Base-by-base conservation (phyloP, 805 yeast genomes). In the Yueomyces sp. region DNA sequence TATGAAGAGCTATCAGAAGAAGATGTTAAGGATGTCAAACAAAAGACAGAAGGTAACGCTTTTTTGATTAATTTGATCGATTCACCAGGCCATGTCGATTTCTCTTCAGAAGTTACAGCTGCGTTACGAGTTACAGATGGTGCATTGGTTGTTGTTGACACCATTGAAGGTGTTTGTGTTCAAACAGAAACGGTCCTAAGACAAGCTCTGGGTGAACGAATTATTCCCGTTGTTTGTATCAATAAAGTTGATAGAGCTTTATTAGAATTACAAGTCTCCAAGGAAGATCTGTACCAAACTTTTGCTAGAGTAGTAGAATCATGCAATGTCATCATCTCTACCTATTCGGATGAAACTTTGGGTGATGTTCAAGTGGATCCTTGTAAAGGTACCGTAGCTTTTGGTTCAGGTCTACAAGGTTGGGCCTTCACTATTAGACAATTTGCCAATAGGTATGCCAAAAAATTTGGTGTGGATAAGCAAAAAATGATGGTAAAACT, bases 1-100 rank as follows among this genome's bases (percentile, higher is more conserved):
- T 90, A 72, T 78, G 79, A 96, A 61, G 81, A 84, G 69, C 78
- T 87, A 82, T 60, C 64, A 45, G 79, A 75, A 54, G 83, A 82
- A 70, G 85, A 79, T 60, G 87, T 86, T 72, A 77, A 81, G 73
- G 82, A 76, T 62, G 90, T 92, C 76, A 76, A 80, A 71, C 97
- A 92, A 77, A 62, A 62, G 52, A 81, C 92, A 54, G 82, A 68
- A 26, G 97, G 97, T 72, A 84, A 76, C 81, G 80, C 81, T 69
- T 90, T 90, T 81, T 83, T 90, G 76, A 81, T 90, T 61, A 90
- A 90, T 86, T 80, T 90, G 81, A 90, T 90, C 64, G 98, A 90
- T 73, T 92, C 98, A 60, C 98, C 98, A 74, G 98, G 98, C 85
- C 98, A 90, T 96, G 97, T 90, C 80, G 98, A 90, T 77, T 90